Evolutionary conservation across 345 rosid genomes (phyloP).

Genomic region (Eucalyptus regnans): DNA sequence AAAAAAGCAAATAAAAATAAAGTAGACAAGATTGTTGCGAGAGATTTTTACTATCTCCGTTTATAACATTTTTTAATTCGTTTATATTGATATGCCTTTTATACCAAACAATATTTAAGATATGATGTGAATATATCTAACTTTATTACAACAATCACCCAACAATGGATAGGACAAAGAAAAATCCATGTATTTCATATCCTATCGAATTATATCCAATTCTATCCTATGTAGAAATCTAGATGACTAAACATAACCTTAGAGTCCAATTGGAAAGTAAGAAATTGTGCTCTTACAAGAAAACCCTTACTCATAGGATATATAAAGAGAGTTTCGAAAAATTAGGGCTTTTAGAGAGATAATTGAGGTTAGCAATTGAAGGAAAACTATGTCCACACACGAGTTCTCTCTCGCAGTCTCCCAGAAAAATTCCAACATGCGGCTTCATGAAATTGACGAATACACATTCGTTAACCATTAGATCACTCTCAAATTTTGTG

Average conservation of each 20-base stretch:
- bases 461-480: background rate
- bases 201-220: accelerated
- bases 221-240: too few relatives aligned
- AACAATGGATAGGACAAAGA: too few relatives aligned
- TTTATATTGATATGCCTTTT: too few relatives aligned
- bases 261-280: background rate
- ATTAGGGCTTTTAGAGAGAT: background rate
- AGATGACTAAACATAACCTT: too few relatives aligned
- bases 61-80: too few relatives aligned
- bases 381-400: background rate
- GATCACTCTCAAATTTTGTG: background rate
- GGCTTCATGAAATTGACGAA: background rate
- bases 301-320: background rate
- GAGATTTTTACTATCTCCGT: accelerated
- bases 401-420: background rate
- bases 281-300: background rate
- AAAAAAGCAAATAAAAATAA: too few relatives aligned
- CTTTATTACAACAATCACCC: too few relatives aligned
- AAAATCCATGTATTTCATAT: too few relatives aligned
- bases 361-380: background rate
- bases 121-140: too few relatives aligned
- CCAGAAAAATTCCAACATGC: background rate
- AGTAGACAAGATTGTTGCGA: too few relatives aligned
- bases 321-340: background rate
- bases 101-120: too few relatives aligned